Evolutionary conservation across 2,329 filamentous ascomycete genomes (phyloP).

Genomic region (Aspergillus pseudoglaucus): DNA sequence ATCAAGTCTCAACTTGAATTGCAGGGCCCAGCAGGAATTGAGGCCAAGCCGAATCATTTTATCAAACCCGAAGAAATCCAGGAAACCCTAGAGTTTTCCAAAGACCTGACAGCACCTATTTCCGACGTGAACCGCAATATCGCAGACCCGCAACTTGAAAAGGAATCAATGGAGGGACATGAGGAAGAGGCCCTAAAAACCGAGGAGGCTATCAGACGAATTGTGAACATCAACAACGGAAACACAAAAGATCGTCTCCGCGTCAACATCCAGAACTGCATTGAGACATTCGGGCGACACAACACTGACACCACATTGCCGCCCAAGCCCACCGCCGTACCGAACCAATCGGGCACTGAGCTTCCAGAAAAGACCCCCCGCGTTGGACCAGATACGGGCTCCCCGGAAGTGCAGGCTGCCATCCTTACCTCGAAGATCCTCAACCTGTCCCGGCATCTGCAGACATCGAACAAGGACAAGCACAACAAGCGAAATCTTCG

Average conservation of each 20-base stretch:
- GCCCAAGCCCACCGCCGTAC: slow-evolving; percentile 48
- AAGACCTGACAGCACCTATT: slow-evolving; percentile 49
- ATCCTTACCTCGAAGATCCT: slow-evolving; percentile 93
- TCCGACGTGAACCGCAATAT: slow-evolving; percentile 21
- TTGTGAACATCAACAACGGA: slow-evolving; percentile 69
- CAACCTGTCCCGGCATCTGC: slow-evolving; percentile 65
- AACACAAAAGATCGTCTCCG: slow-evolving; percentile 72
- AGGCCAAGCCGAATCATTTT: slow-evolving; percentile 64
- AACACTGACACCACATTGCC: slow-evolving; percentile 68
- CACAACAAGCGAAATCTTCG: slow-evolving; percentile 88
- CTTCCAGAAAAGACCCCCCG: slow-evolving; percentile 51
- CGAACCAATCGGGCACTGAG: slow-evolving; percentile 33
- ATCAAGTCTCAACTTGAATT: slow-evolving; percentile 17
- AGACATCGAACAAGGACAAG: slow-evolving; percentile 74
- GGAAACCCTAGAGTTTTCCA: slow-evolving; percentile 60
- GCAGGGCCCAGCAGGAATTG: slow-evolving; percentile 8
- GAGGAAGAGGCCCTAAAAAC: slow-evolving; percentile 59
- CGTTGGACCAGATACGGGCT: slow-evolving; percentile 87
- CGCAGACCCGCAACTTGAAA: slow-evolving; percentile 33
- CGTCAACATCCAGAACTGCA: slow-evolving; percentile 75
- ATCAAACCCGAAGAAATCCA: slow-evolving; percentile 63
- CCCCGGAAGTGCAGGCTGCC: slow-evolving; percentile 93
- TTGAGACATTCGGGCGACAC: slow-evolving; percentile 85
- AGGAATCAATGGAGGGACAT: slow-evolving; percentile 40
- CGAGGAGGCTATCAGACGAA: slow-evolving; percentile 68